Evolutionary conservation across 1,284 basidiomycete species (phyloP).

Genomic region (Rhodotorula sp.): DNA sequence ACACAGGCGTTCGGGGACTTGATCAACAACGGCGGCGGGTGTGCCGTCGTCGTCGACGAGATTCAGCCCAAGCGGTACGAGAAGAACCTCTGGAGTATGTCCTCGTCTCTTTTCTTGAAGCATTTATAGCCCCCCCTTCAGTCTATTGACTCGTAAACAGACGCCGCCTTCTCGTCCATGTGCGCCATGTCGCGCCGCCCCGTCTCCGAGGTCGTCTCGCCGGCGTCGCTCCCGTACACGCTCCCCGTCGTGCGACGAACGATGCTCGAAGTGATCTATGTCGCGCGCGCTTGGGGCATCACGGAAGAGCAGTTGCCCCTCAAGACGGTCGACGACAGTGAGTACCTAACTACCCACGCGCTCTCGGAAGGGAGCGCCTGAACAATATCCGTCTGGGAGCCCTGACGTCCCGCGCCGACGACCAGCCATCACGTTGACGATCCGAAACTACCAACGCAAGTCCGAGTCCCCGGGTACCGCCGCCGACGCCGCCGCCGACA

Average conservation of each 20-base stretch:
- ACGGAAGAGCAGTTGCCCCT: constrained; percentile 31
- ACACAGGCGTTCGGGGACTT: constrained; percentile 48
- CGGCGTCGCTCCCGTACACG: constrained; percentile 47
- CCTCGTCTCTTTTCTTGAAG: no score
- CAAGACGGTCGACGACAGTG: constrained; percentile 31
- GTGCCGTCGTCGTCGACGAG: constrained; percentile 48
- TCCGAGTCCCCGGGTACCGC: constrained; percentile 12
- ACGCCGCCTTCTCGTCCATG: constrained; percentile 31
- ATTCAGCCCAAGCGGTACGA: constrained; percentile 53
- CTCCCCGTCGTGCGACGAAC: constrained; percentile 49
- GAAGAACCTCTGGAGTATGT: neutral
- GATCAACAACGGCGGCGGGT: constrained; percentile 50
- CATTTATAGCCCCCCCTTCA: no score
- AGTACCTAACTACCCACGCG: neutral
- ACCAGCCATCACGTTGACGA: constrained; percentile 26
- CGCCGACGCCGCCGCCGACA: constrained; percentile 15
- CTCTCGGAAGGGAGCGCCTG: no score
- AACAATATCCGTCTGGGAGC: neutral
- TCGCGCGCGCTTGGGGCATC: constrained; percentile 48
- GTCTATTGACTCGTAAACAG: no score
- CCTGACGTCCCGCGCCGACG: no score
- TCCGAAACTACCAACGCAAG: constrained; percentile 28
- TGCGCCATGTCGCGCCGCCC: constrained; percentile 52
- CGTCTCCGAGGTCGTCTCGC: constrained; percentile 49
- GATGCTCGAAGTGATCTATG: constrained; percentile 50